Percentiles rank a stretch among this genome's conserved stretches.
These are phyloP conservation scores for Puccinia polysora DNA, from an alignment of 1,284 basidiomycete species.

Conservation along the genomic window DNA sequence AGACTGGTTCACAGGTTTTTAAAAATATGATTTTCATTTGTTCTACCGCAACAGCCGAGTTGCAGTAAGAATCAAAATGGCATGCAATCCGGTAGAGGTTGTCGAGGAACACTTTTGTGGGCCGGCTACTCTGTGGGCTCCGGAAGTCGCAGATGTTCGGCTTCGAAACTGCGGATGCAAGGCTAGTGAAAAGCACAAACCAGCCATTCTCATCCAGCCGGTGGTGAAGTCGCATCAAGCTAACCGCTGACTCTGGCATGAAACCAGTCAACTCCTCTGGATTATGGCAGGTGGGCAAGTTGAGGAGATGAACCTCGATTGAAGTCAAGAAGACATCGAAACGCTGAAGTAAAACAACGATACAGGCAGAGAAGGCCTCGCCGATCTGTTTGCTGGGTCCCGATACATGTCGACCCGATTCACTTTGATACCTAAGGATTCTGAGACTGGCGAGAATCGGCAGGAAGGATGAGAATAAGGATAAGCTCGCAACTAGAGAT, in stretches of 20 bases:
- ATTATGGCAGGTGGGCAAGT: constrained; percentile 15
- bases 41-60: constrained; percentile 11
- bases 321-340: constrained; percentile 33
- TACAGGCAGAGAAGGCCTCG: constrained; percentile 18
- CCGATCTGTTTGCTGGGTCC: not conserved
- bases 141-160: not conserved
- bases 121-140: not conserved
- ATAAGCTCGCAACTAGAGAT: not conserved
- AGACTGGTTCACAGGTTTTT: constrained; percentile 19
- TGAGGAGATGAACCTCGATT: constrained; percentile 21
- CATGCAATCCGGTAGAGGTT: constrained; percentile 16
- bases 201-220: constrained; percentile 18
- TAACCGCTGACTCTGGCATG: not conserved
- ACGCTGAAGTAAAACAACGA: not conserved
- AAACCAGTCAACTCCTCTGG: not conserved
- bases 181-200: constrained; percentile 9
- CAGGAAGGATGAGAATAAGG: constrained; percentile 19
- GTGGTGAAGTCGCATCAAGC: constrained; percentile 21
- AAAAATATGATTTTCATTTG: constrained; percentile 22
- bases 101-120: constrained; percentile 26
- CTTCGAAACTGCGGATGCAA: constrained; percentile 9
- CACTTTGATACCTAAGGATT: constrained; percentile 1
- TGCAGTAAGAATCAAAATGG: constrained; percentile 19
- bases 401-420: not conserved
- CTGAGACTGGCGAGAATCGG: constrained; percentile 15